phyloP scores from a whole-genome alignment of 1,284 basidiomycete species.

The Albatrellus sp. region DNA sequence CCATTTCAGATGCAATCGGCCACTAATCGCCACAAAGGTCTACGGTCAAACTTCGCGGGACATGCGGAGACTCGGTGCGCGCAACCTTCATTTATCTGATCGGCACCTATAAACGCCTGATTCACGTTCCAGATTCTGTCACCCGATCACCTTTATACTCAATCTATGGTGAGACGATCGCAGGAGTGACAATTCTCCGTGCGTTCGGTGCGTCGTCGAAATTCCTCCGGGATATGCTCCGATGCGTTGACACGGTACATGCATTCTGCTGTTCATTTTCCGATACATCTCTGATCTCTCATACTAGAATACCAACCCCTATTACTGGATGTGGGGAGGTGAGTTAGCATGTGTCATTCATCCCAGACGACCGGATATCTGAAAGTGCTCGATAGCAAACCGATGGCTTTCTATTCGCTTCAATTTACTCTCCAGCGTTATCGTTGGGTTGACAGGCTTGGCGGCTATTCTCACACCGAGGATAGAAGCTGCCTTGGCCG shows the following conservation, averaged over 20 bases:
- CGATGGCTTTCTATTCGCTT: conserved; percentile 75
- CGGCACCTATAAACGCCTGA: background rate
- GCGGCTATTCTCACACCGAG: conserved; percentile 57
- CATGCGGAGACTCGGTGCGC: conserved; percentile 71
- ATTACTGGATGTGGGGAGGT: conserved; percentile 85
- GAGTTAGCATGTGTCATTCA: conserved; percentile 10
- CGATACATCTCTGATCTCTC: conserved; percentile 2
- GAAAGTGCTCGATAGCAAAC: conserved; percentile 36
- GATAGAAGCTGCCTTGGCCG: conserved; percentile 70
- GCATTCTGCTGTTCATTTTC: background rate
- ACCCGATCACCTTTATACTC: conserved; percentile 88
- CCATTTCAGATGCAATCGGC: background rate
- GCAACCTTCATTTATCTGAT: background rate
- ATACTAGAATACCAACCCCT: conserved; percentile 58
- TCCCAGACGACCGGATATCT: background rate
- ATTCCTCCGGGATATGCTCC: conserved; percentile 78
- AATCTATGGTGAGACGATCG: conserved; percentile 83
- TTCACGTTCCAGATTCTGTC: conserved; percentile 51
- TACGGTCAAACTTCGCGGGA: conserved; percentile 84
- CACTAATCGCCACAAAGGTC: conserved; percentile 29
- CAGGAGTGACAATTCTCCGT: conserved; percentile 79
- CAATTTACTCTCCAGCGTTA: conserved; percentile 64
- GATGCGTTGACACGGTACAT: conserved; percentile 69
- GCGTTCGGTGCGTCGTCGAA: conserved; percentile 83
- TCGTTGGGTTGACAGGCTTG: conserved; percentile 63